These are phyloP conservation scores for Sporothrix curviconia DNA, from an alignment of 2,329 filamentous ascomycete genomes.

Conservation along the genomic window DNA sequence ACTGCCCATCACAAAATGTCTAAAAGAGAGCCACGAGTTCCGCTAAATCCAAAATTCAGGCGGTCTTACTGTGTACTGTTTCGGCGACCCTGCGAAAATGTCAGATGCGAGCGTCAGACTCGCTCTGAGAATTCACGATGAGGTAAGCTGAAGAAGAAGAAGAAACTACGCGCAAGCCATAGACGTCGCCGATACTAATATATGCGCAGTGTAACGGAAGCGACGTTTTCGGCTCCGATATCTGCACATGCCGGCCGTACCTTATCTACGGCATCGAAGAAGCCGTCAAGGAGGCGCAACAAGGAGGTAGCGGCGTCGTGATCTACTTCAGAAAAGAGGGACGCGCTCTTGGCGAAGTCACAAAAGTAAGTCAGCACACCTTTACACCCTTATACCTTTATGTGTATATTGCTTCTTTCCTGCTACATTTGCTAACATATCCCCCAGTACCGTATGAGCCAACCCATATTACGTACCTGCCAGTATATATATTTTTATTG, in stretches of 20 bases:
- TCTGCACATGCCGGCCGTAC: constrained; percentile 93
- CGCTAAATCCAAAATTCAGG: constrained; percentile 36
- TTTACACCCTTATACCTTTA: too few species aligned
- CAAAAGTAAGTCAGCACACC: constrained; percentile 58
- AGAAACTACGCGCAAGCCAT: too few species aligned
- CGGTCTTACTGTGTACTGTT: constrained; percentile 92
- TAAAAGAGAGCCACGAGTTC: neutral
- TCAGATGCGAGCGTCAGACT: constrained; percentile 75
- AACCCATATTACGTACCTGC: too few species aligned
- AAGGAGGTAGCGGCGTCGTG: constrained; percentile 85
- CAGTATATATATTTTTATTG: constrained; percentile 11
- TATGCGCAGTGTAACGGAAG: constrained; percentile 70
- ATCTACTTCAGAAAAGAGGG: constrained; percentile 99
- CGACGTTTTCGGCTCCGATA: constrained; percentile 96
- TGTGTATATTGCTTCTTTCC: too few species aligned
- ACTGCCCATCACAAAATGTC: neutral
- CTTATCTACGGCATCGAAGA: constrained; percentile 96
- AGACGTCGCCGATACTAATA: neutral
- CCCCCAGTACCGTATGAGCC: constrained; percentile 20
- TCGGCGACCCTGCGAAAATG: constrained; percentile 91
- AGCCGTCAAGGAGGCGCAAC: constrained; percentile 93
- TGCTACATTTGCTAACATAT: constrained; percentile 12
- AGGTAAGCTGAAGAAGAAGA: constrained; percentile 43
- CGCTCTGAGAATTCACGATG: constrained; percentile 73
- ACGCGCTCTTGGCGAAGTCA: constrained; percentile 87